Conservation (phyloP, 2,329 filamentous ascomycete species). For the Biscogniauxia mediterranea region DNA sequence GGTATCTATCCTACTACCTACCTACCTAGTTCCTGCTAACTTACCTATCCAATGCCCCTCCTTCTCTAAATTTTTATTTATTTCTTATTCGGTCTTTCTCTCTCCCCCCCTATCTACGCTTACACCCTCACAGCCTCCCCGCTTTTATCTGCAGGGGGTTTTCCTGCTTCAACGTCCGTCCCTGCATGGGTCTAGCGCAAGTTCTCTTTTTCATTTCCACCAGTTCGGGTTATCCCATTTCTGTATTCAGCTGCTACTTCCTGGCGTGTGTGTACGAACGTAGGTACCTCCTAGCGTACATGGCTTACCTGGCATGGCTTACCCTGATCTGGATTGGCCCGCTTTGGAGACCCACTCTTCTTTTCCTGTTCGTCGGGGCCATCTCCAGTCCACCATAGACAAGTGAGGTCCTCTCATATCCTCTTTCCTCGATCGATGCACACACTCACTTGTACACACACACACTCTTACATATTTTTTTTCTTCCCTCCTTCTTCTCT, state of each 20-base stretch:
- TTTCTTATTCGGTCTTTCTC: too few species aligned
- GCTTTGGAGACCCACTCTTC: background rate
- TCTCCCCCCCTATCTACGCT: background rate
- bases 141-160: background rate
- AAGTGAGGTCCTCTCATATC: background rate
- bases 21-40: too few species aligned
- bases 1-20: too few species aligned
- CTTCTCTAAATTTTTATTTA: background rate
- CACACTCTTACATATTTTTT: background rate
- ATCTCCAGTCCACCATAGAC: background rate
- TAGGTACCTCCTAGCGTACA: background rate
- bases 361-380: background rate
- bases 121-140: background rate
- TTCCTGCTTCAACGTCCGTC: slow-evolving; percentile 7
- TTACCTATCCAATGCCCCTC: background rate
- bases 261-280: background rate
- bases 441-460: too few species aligned
- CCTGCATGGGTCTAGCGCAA: background rate
- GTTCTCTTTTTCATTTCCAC: slow-evolving; percentile 18
- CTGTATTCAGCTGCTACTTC: slow-evolving; percentile 10
- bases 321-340: background rate
- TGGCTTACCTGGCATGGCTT: background rate
- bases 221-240: slow-evolving; percentile 20
- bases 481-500: slow-evolving; percentile 6
- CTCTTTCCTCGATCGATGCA: background rate